These are phyloP conservation scores for Hanseniaspora nectarophila DNA, from an alignment of 805 yeast genomes.

Conservation along the genomic window DNA sequence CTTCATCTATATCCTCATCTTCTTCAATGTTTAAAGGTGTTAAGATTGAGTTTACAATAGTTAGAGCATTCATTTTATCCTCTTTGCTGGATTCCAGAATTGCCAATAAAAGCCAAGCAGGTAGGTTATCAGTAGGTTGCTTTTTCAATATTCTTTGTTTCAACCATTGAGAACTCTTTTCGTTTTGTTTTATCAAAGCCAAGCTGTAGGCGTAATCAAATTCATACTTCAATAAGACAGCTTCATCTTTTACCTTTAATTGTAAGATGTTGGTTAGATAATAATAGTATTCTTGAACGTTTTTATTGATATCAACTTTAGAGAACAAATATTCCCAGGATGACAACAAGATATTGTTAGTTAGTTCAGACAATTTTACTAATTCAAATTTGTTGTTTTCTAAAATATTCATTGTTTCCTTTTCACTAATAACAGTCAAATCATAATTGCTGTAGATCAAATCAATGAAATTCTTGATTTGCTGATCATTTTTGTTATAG, in stretches of 20 bases:
- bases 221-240: conserved; percentile 16
- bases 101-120: conserved; percentile 56
- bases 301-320: neutral
- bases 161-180: conserved; percentile 35
- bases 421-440: neutral
- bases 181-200: conserved; percentile 34
- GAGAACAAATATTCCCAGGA: neutral
- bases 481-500: conserved; percentile 18
- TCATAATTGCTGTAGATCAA: neutral
- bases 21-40: conserved; percentile 32
- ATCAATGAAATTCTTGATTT: neutral
- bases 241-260: neutral
- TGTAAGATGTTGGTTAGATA: conserved; percentile 24
- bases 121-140: conserved; percentile 41
- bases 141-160: conserved; percentile 38
- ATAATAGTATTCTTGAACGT: conserved; percentile 10
- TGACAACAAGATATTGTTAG: neutral
- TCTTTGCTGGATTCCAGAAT: conserved; percentile 54
- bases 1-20: conserved; percentile 12
- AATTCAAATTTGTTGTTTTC: conserved; percentile 7
- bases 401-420: neutral
- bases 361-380: neutral
- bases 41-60: conserved; percentile 43
- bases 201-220: conserved; percentile 41
- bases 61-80: conserved; percentile 42